These are phyloP conservation scores for Penicillium turbatum DNA, from an alignment of 495 filamentous ascomycete species.

Conservation along the genomic window DNA sequence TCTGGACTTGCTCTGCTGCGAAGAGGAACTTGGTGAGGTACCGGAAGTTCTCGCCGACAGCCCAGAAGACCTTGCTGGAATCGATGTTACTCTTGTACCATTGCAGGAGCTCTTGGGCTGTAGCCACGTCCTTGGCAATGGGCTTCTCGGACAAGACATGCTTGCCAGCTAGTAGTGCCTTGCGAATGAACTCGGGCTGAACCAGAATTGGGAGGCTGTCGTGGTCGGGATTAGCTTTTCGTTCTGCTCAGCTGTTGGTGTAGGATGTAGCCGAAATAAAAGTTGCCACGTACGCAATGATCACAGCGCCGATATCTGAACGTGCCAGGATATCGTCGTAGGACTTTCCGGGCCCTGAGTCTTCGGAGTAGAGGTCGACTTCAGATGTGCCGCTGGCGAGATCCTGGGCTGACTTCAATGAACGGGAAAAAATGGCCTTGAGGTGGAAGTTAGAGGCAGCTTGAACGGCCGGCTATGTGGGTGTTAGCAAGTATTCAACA, in stretches of 20 bases:
- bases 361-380: conserved; percentile 59
- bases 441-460: conserved; percentile 42
- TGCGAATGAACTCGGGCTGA: conserved; percentile 37
- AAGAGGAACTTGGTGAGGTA: conserved; percentile 56
- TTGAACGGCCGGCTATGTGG: conserved; percentile 48
- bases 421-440: conserved; percentile 62
- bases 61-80: conserved; percentile 48
- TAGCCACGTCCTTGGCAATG: conserved; percentile 61
- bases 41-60: conserved; percentile 74
- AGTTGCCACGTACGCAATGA: conserved; percentile 53
- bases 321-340: conserved; percentile 61
- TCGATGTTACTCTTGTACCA: conserved; percentile 55
- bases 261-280: neutral
- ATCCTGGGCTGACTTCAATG: conserved; percentile 46
- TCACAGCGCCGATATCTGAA: conserved; percentile 61
- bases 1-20: conserved; percentile 52
- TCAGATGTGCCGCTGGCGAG: conserved; percentile 31
- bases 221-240: conserved; percentile 13
- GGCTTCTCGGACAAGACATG: conserved; percentile 86
- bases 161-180: conserved; percentile 62
- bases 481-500: neutral
- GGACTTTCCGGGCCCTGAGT: conserved; percentile 47
- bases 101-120: conserved; percentile 56
- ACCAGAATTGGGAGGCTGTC: conserved; percentile 39
- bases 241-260: neutral